phyloP scores from a whole-genome alignment of 2,329 filamentous ascomycete species.

The Penicillium verrucosum region DNA sequence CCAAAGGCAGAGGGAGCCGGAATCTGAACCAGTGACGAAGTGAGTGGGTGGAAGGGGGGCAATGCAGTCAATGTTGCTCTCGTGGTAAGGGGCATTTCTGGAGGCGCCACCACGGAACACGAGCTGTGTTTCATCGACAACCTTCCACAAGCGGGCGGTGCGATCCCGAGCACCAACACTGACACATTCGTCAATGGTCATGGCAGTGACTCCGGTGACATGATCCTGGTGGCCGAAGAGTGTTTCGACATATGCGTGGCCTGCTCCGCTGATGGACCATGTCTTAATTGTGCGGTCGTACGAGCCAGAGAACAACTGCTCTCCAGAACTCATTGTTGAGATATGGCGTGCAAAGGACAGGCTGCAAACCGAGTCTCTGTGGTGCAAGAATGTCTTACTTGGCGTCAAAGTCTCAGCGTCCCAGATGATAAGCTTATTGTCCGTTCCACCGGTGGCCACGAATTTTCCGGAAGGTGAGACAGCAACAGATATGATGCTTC shows the following conservation, averaged over 20 bases:
- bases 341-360: conserved; percentile 82
- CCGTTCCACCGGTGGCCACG: conserved; percentile 83
- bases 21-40: conserved; percentile 94
- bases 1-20: conserved; percentile 83
- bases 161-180: conserved; percentile 88
- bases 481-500: conserved; percentile 76
- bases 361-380: conserved; percentile 81
- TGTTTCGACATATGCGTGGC: conserved; percentile 91
- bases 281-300: conserved; percentile 93
- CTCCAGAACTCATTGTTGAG: conserved; percentile 52
- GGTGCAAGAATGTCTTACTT: conserved; percentile 81
- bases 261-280: conserved; percentile 74
- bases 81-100: conserved; percentile 52
- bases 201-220: conserved; percentile 76
- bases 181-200: conserved; percentile 83
- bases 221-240: conserved; percentile 94
- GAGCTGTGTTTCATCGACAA: conserved; percentile 89
- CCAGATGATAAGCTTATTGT: conserved; percentile 84
- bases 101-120: conserved; percentile 79
- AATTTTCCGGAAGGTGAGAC: conserved; percentile 87
- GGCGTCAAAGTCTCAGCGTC: conserved; percentile 75
- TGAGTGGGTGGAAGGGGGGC: conserved; percentile 83
- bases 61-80: conserved; percentile 89
- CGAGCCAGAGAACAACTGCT: conserved; percentile 88
- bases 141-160: conserved; percentile 92